Base-by-base conservation (phyloP, 371 early-diverging fungal genomes). In the Agmasoma carcini region DNA sequence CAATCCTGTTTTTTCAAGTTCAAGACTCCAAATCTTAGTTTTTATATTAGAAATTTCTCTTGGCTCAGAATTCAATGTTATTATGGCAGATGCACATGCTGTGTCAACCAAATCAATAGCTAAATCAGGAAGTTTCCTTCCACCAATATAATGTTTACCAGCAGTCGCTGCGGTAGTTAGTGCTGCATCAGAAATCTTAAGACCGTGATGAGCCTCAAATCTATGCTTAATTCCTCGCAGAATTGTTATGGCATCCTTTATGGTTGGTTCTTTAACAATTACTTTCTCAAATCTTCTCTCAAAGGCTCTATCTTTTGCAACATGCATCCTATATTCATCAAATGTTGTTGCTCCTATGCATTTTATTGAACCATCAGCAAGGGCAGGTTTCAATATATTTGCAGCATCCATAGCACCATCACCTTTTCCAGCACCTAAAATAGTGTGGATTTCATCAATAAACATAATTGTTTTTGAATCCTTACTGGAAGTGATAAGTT, bases 371-470 rank as follows among this genome's bases (percentile, higher is more conserved):
- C 86, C 88, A 49, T 83, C 69, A 17, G 88, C 85, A 19, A 87
- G 69, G 7, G 83, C 82, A 14, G 88, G 88, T 77, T 83, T 85
- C 38, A 92, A 73, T 56, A 92, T 69, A 69, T 92, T 90, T 40
- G 89, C 90, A 1, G 88, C 83, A 64, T 48, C 78, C 68, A 89
- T 86, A 14, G 91, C 87, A 40, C 89, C 85, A 2, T 87, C 87
- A 2, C 63, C 54, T 55, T 81, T 82, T 41, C 87, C 87, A 30
- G 84, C 75, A 1, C 83, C 83, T 38, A 86, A 72, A 2, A 91
- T 84, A 26, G 86, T 81, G 66, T 97, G 98, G 33, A 97, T 83
- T 77, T 97, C 98, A 75, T 97, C 96, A 66, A 95, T 90, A 72
- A 97, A 95, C 22, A 97, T 75, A 61, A 97, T 93, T 37, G 89